Percentiles rank a stretch among this genome's conserved stretches.
Evolutionary conservation across 2,329 filamentous ascomycete genomes (phyloP).

Genomic region (Furcasterigmium furcatum): DNA sequence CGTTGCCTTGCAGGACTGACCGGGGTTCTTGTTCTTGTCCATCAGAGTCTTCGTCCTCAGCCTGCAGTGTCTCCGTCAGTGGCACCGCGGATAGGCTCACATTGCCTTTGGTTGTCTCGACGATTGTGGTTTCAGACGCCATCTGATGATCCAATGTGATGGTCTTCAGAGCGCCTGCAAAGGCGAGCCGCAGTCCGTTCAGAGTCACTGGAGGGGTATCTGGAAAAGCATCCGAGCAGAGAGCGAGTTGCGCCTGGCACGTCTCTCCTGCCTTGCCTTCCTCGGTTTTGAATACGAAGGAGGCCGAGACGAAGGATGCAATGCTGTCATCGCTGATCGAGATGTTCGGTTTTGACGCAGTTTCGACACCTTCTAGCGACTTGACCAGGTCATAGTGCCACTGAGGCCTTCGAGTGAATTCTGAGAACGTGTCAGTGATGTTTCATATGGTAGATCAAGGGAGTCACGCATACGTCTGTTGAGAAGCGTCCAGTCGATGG

Average conservation of each 20-base stretch:
- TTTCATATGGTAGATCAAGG: background rate
- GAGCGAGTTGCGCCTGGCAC: conserved; percentile 53
- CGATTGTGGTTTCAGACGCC: conserved; percentile 18
- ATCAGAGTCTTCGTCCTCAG: conserved; percentile 1
- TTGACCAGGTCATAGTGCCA: conserved; percentile 61
- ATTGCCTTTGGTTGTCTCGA: conserved; percentile 13
- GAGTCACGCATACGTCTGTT: conserved; percentile 45
- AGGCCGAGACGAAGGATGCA: conserved; percentile 50
- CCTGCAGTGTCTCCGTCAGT: conserved; percentile 13
- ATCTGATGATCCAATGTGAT: conserved; percentile 50
- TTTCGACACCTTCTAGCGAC: conserved; percentile 47
- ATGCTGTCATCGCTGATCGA: conserved; percentile 47
- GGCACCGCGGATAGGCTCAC: conserved; percentile 19
- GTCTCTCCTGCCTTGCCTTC: conserved; percentile 60
- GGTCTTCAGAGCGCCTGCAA: conserved; percentile 55
- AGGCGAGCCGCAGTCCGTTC: conserved; percentile 48
- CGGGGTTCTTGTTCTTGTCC: conserved; percentile 21
- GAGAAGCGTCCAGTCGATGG: conserved; percentile 65
- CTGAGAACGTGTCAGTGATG: conserved; percentile 22
- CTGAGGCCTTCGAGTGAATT: conserved; percentile 48
- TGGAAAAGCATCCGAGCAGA: conserved; percentile 53
- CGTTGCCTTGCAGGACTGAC: conserved; percentile 18
- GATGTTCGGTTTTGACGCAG: conserved; percentile 44
- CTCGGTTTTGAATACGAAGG: conserved; percentile 55
- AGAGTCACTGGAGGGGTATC: conserved; percentile 50